Conservation (phyloP, 371 early-diverging fungal species). For the Lichtheimia ornata region DNA sequence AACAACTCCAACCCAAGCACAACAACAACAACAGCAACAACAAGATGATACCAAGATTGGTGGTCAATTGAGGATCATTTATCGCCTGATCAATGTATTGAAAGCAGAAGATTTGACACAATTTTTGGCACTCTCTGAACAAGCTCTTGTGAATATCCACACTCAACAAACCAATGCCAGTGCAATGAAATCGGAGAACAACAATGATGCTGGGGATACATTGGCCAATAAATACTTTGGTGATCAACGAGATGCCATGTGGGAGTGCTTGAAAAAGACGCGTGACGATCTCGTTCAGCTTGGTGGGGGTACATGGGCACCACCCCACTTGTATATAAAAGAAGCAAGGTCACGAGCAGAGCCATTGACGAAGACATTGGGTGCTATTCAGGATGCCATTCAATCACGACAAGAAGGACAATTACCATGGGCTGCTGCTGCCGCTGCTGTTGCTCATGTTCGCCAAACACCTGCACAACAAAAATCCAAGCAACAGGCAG, state of each 20-base stretch:
- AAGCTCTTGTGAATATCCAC: slow-evolving; percentile 5
- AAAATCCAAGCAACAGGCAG: not conserved
- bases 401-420: not conserved
- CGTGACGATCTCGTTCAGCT: slow-evolving; percentile 17
- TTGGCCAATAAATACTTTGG: slow-evolving; percentile 7
- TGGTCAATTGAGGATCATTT: slow-evolving; percentile 27
- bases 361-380: slow-evolving; percentile 8
- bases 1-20: not conserved
- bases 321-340: slow-evolving; percentile 19
- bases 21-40: not conserved
- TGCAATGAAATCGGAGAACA: not conserved
- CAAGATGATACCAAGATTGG: slow-evolving; percentile 8
- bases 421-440: not conserved
- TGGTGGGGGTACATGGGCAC: slow-evolving; percentile 24
- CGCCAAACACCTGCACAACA: slow-evolving; percentile 1
- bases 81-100: slow-evolving; percentile 27
- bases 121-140: slow-evolving; percentile 19
- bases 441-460: not conserved
- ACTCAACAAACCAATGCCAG: not conserved
- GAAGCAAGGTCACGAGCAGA: slow-evolving; percentile 5
- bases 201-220: not conserved
- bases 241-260: slow-evolving; percentile 6
- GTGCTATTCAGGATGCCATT: slow-evolving; percentile 11
- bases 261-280: slow-evolving; percentile 5
- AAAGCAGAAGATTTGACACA: slow-evolving; percentile 20